These are phyloP conservation scores for Alternaria longipes DNA, from an alignment of 2,329 filamentous ascomycete genomes.

Conservation along the genomic window DNA sequence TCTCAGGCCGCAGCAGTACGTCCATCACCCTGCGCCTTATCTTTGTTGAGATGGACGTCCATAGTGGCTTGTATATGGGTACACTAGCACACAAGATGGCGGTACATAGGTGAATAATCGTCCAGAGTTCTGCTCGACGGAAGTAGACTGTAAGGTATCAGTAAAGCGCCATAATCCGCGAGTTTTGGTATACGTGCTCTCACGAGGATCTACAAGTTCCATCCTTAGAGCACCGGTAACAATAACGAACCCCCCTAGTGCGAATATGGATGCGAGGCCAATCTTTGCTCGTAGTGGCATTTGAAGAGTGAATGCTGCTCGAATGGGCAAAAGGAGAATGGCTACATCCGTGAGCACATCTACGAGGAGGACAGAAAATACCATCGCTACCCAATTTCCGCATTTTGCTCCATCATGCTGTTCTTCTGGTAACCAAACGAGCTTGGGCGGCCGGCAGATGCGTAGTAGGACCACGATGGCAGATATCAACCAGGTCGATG, in stretches of 20 bases:
- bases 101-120: not conserved
- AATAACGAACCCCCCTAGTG: not conserved
- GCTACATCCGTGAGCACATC: not conserved
- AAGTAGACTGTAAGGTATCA: not conserved
- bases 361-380: not conserved
- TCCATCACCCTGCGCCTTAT: not conserved
- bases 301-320: not conserved
- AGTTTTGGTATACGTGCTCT: not conserved
- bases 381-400: not conserved
- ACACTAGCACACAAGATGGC: conserved; percentile 7
- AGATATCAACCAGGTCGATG: not conserved
- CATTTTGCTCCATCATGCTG: not conserved
- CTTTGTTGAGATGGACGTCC: not conserved
- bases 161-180: not conserved
- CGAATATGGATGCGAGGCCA: not conserved
- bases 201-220: not conserved
- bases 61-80: not conserved
- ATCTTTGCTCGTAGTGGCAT: not conserved
- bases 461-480: not conserved
- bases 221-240: not conserved
- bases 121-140: not conserved
- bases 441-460: not conserved
- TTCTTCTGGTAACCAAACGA: not conserved
- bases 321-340: conserved; percentile 1
- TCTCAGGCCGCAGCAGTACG: not conserved